These are phyloP conservation scores for Cadophora gregata DNA, from an alignment of 2,329 filamentous ascomycete genomes.

Conservation along the genomic window DNA sequence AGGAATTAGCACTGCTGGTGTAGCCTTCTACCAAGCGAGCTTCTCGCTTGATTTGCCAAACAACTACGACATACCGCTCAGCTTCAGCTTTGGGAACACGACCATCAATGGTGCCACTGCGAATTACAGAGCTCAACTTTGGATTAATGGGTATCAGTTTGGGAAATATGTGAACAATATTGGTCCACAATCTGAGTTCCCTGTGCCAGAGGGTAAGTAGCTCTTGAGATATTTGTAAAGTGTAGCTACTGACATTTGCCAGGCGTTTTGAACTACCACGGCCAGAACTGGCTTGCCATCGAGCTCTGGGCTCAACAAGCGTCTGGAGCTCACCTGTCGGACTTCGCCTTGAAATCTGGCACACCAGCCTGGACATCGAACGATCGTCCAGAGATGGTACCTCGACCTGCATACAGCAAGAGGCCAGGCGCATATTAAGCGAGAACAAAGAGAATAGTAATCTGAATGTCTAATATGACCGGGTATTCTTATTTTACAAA, in stretches of 20 bases:
- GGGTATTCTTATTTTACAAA: constrained; percentile 36
- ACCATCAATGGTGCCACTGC: constrained; percentile 42
- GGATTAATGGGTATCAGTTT: constrained; percentile 79
- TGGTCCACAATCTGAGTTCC: constrained; percentile 75
- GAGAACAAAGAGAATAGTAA: neutral
- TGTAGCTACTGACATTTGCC: constrained; percentile 65
- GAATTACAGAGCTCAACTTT: constrained; percentile 67
- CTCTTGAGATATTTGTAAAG: neutral
- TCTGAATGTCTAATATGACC: constrained; percentile 16
- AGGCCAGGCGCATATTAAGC: constrained; percentile 40
- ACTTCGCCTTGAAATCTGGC: constrained; percentile 38
- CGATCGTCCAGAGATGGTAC: constrained; percentile 35
- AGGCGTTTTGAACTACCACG: constrained; percentile 73
- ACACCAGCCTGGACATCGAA: constrained; percentile 38
- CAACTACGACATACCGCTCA: constrained; percentile 65
- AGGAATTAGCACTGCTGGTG: constrained; percentile 55
- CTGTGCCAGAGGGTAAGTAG: constrained; percentile 69
- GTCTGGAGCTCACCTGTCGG: constrained; percentile 38
- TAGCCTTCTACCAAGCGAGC: constrained; percentile 63
- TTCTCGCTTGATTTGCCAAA: constrained; percentile 61
- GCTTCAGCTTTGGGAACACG: constrained; percentile 61
- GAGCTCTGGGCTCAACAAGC: constrained; percentile 65
- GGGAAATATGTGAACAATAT: constrained; percentile 72
- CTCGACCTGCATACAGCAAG: constrained; percentile 37
- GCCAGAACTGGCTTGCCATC: constrained; percentile 72